These are phyloP conservation scores for Dipteronia sinensis DNA, from an alignment of 345 rosid genomes.

Conservation along the genomic window DNA sequence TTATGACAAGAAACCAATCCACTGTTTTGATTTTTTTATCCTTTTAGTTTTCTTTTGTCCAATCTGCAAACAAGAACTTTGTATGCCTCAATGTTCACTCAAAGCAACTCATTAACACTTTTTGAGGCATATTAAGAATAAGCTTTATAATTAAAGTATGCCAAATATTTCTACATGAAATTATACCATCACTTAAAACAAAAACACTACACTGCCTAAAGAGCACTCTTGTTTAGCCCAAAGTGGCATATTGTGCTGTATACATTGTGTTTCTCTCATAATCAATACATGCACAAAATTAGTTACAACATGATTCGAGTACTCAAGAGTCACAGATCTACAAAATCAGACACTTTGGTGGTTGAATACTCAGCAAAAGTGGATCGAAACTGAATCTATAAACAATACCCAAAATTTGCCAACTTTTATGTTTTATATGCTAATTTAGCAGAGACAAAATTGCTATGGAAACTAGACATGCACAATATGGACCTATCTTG, in stretches of 20 bases:
- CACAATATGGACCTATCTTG: slow-evolving; percentile 31
- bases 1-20: background rate
- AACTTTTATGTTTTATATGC: background rate
- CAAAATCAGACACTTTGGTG: background rate
- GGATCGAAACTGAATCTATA: background rate
- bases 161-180: no score
- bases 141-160: no score
- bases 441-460: background rate
- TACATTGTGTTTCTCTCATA: no score
- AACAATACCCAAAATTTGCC: background rate
- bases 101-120: no score
- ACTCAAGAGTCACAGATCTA: background rate
- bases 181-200: no score
- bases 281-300: background rate
- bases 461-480: background rate
- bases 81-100: no score
- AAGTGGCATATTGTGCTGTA: no score
- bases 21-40: background rate
- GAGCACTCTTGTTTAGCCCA: no score
- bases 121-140: no score
- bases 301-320: background rate
- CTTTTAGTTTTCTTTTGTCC: no score
- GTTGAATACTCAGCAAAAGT: background rate
- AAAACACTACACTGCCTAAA: no score
- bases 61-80: no score